A percentile compares a stretch with the other conserved stretches of the same genome.
These are phyloP conservation scores for Trichocladium antarcticum DNA, from an alignment of 495 filamentous ascomycete genomes.

Conservation along the genomic window DNA sequence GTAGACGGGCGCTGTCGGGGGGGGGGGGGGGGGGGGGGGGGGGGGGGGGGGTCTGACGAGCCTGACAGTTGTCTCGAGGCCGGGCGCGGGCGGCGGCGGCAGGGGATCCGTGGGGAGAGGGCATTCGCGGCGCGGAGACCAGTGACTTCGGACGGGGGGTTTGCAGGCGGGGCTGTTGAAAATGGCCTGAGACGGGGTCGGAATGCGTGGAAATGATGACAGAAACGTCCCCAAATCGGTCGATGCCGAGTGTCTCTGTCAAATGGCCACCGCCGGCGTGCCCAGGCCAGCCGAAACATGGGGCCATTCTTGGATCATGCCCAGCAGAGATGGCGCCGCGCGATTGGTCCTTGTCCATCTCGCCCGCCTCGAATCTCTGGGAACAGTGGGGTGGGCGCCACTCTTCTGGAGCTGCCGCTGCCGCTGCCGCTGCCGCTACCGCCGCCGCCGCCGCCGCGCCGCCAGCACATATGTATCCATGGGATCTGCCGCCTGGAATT, in stretches of 20 bases:
- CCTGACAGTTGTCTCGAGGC: background rate
- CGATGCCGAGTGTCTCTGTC: slow-evolving; percentile 23
- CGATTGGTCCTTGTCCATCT: slow-evolving; percentile 8
- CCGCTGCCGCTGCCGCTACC: too few species aligned
- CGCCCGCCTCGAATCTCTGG: slow-evolving; percentile 1
- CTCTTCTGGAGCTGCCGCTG: background rate
- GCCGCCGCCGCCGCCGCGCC: background rate
- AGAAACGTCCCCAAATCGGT: slow-evolving; percentile 25
- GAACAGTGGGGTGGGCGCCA: background rate
- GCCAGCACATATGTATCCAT: background rate
- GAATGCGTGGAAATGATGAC: slow-evolving; percentile 19
- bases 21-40: too few species aligned
- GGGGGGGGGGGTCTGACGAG: too few species aligned
- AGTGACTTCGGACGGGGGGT: slow-evolving; percentile 6
- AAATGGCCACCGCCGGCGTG: slow-evolving; percentile 17
- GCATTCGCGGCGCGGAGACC: background rate
- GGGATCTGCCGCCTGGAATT: too few species aligned
- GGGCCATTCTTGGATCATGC: slow-evolving; percentile 28
- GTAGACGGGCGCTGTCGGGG: too few species aligned
- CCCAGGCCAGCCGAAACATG: slow-evolving; percentile 16
- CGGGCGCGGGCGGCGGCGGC: background rate
- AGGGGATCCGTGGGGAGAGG: background rate
- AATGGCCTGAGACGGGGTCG: slow-evolving; percentile 27
- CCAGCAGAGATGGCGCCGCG: slow-evolving; percentile 7
- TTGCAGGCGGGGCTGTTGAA: slow-evolving; percentile 22